Conservation (phyloP, 2,329 filamentous ascomycete species). For the Penicillium sp. region DNA sequence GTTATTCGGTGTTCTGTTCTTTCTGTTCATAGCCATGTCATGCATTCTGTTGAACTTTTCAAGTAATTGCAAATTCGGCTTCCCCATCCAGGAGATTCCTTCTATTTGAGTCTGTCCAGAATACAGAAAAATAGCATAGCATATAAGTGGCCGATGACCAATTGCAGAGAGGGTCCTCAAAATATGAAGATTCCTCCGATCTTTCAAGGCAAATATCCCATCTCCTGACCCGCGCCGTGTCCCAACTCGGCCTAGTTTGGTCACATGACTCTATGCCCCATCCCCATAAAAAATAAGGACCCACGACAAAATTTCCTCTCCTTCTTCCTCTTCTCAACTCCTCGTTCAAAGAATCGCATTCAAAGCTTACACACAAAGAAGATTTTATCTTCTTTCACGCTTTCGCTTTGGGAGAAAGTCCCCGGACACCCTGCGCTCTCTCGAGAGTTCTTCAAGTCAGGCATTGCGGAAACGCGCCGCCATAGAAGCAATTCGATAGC, state of each 20-base stretch:
- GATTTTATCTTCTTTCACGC: conserved; percentile 39
- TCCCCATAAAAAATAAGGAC: conserved; percentile 24
- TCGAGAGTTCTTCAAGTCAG: conserved; percentile 43
- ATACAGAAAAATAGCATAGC: too few relatives aligned
- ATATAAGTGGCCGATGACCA: too few relatives aligned
- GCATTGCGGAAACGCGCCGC: conserved; percentile 96
- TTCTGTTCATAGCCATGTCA: conserved; percentile 23
- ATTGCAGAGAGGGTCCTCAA: too few relatives aligned
- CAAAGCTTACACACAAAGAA: conserved; percentile 93
- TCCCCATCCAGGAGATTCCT: too few relatives aligned
- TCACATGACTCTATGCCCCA: conserved; percentile 20
- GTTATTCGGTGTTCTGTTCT: conserved; percentile 19
- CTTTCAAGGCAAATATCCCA: background rate
- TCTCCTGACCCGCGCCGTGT: conserved; percentile 10
- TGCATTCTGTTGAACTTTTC: conserved; percentile 16
- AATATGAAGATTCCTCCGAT: too few relatives aligned
- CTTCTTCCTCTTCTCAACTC: conserved; percentile 60
- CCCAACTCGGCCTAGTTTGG: conserved; percentile 22
- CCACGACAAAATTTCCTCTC: conserved; percentile 21
- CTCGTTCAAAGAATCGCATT: conserved; percentile 99
- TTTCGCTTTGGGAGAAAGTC: conserved; percentile 99
- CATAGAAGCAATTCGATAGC: conserved; percentile 90
- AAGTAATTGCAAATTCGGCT: background rate
- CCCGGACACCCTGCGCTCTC: conserved; percentile 76
- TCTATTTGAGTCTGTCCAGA: too few relatives aligned